Base-by-base conservation (phyloP, 768 basidiomycete genomes). In the Macrolepiota fuliginosa region DNA sequence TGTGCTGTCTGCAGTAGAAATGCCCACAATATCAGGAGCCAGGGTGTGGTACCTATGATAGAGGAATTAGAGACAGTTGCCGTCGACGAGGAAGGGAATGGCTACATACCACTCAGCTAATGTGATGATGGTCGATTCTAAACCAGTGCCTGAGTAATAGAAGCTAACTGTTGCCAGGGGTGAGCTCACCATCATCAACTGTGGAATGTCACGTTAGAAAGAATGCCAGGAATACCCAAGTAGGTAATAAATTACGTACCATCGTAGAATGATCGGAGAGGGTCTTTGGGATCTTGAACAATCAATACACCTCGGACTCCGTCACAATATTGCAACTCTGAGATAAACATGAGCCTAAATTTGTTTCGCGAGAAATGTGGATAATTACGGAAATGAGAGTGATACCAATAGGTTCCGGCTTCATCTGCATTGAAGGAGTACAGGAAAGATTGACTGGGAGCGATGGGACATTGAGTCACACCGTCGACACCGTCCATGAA, bases 341-440 rank as follows among this genome's bases (percentile, higher is more conserved):
- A 7, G 29, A 32, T 32, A 7, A 32, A 7, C 3, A 32, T 32
- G 29, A 32, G 29, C 7, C 7, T 3, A 32, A 3, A 32, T 3
- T 32, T 32, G 29, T 32, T 32, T 32, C 7, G 3, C 29, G 7
- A 7, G 29, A 32, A 32, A 32, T 3, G 29, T 32, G n/a, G n/a
- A n/a, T 13, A 65, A 45, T 56, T 37, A 63, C 64, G 37, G 35
- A 56, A 60, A 54, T 65, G 62, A 6, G 66, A 71, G 58, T 69
- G 68, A 37, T 70, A 75, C 81, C 83, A 83, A 64, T 72, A 84
- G 19, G 71, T 74, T 13, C 81, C 79, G 1, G 77, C 73, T 64
- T 78, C 77, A 25, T 68, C 65, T 3, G 67, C 67, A 4, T 64
- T 58, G 63, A 81, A 77, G 7, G 72, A 52, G 64, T 82, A 81